phyloP scores from a whole-genome alignment of 129 eudicot genomes.

The Flaveria bidentis region DNA sequence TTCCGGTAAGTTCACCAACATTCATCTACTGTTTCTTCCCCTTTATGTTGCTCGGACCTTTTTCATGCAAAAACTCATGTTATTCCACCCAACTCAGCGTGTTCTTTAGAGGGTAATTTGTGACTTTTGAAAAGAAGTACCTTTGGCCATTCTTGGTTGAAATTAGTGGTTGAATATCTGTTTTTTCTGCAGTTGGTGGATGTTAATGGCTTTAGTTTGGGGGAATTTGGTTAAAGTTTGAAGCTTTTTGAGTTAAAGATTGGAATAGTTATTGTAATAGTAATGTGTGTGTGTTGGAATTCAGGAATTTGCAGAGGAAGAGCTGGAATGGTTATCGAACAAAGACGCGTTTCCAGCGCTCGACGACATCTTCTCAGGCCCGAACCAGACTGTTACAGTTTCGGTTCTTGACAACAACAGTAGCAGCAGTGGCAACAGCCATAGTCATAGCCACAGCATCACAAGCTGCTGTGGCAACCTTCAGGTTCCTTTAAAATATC shows the following conservation, averaged over 20 bases:
- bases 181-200: not conserved
- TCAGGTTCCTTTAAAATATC: slow-evolving; percentile 42
- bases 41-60: not conserved
- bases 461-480: slow-evolving; percentile 53
- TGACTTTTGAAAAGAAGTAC: too few species aligned
- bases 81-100: not conserved
- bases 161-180: not conserved
- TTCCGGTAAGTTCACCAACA: slow-evolving; percentile 53
- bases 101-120: not conserved
- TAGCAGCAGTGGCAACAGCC: slow-evolving; percentile 39
- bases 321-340: slow-evolving; percentile 90
- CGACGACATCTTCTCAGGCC: slow-evolving; percentile 58
- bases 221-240: not conserved
- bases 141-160: not conserved
- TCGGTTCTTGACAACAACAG: slow-evolving; percentile 75
- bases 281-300: not conserved
- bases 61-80: too few species aligned
- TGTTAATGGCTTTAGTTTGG: not conserved
- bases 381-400: slow-evolving; percentile 24
- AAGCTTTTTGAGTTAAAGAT: not conserved
- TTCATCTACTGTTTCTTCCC: too few species aligned
- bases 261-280: not conserved
- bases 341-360: slow-evolving; percentile 85
- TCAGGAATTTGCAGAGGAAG: slow-evolving; percentile 80
- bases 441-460: slow-evolving; percentile 30